Conservation (phyloP, 148 eudicot species). For the Chenopodium suecicum region DNA sequence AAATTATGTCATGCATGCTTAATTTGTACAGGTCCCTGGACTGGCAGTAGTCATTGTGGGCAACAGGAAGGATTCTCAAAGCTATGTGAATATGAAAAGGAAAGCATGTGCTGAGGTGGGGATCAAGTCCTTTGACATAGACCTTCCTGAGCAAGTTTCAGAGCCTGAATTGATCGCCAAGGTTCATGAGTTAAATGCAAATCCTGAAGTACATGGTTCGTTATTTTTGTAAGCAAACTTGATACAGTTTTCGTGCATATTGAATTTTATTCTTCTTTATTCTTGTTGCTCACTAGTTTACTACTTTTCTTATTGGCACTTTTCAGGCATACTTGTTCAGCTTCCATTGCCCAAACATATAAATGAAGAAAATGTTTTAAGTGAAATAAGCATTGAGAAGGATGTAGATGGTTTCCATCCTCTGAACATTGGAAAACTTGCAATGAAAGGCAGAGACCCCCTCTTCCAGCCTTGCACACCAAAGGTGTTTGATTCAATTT, state of each 20-base stretch:
- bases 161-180: slow-evolving; percentile 69
- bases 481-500: slow-evolving; percentile 45
- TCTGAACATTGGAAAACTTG: slow-evolving; percentile 94
- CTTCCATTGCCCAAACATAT: slow-evolving; percentile 97
- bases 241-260: background rate
- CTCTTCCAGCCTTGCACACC: slow-evolving; percentile 95
- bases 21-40: slow-evolving; percentile 72
- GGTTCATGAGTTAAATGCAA: slow-evolving; percentile 83
- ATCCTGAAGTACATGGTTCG: slow-evolving; percentile 93
- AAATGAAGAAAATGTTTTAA: slow-evolving; percentile 79
- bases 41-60: slow-evolving; percentile 96
- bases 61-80: slow-evolving; percentile 83
- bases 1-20: slow-evolving; percentile 1
- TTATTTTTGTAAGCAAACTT: slow-evolving; percentile 23
- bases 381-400: slow-evolving; percentile 82
- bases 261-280: background rate
- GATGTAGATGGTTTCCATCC: slow-evolving; percentile 99
- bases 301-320: slow-evolving; percentile 2
- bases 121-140: slow-evolving; percentile 68
- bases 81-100: slow-evolving; percentile 91
- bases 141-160: slow-evolving; percentile 75
- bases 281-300: background rate
- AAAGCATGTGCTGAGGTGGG: slow-evolving; percentile 98
- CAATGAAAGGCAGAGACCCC: slow-evolving; percentile 99
- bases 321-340: slow-evolving; percentile 90